Percentiles rank a stretch among this genome's conserved stretches.
These are phyloP conservation scores for Phytophthora melonis DNA, from an alignment of 352 stramenopile genomes.

Conservation along the genomic window DNA sequence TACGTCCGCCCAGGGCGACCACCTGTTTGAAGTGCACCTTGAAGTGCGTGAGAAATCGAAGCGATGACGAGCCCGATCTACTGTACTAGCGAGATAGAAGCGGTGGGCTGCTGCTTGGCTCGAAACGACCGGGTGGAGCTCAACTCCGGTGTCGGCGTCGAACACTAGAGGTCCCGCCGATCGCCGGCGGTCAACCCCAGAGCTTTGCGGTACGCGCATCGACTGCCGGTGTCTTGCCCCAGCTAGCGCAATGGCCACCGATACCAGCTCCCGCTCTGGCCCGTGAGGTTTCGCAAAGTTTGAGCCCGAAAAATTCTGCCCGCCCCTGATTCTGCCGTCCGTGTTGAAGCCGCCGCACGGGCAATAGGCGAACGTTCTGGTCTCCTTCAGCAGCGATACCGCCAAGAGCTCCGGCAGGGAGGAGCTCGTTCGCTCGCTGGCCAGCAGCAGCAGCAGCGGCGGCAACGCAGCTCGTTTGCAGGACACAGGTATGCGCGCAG, in stretches of 20 bases:
- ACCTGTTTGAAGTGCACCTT: constrained; percentile 15
- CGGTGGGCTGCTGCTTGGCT: background rate
- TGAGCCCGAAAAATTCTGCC: background rate
- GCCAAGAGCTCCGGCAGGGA: constrained; percentile 14
- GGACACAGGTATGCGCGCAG: background rate
- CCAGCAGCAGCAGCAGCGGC: too few relatives aligned
- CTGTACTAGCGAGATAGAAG: constrained; percentile 10
- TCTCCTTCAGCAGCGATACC: constrained; percentile 13
- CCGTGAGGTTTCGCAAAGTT: background rate
- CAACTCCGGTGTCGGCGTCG: background rate
- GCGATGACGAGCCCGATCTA: constrained; percentile 6
- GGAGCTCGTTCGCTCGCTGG: background rate
- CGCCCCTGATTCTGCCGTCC: constrained; percentile 14
- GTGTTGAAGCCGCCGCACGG: background rate
- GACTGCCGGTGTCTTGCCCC: background rate
- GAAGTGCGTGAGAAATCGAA: constrained; percentile 16
- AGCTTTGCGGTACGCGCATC: background rate
- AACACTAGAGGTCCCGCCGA: background rate
- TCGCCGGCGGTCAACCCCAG: background rate
- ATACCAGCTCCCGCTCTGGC: too few relatives aligned
- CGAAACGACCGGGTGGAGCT: background rate
- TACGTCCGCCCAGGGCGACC: background rate
- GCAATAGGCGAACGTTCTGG: constrained; percentile 12
- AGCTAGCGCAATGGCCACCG: too few relatives aligned
- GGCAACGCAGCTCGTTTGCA: background rate